Evolutionary conservation across 768 basidiomycete species (phyloP).

Genomic region (Cystofilobasidium macerans): DNA sequence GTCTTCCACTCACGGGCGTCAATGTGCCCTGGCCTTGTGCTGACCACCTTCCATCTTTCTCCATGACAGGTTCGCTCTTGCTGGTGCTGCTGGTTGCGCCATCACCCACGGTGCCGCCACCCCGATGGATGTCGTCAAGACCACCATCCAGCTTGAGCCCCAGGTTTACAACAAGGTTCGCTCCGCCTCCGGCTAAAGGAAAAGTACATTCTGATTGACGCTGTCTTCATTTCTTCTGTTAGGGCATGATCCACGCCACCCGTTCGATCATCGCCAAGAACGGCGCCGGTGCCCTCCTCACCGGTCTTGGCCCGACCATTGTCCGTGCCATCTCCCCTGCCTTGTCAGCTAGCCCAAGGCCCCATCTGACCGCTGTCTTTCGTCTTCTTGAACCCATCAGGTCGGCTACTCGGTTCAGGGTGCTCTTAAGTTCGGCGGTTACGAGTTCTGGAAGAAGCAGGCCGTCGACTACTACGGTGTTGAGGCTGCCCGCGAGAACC

Average conservation of each 20-base stretch:
- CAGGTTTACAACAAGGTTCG: conserved; percentile 36
- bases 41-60: not conserved
- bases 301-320: conserved; percentile 85
- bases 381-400: not conserved
- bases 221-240: not conserved
- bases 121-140: conserved; percentile 39
- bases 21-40: too few species aligned
- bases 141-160: conserved; percentile 36
- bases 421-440: conserved; percentile 94
- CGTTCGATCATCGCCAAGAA: conserved; percentile 63
- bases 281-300: conserved; percentile 78
- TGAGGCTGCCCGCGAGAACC: conserved; percentile 28
- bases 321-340: conserved; percentile 45
- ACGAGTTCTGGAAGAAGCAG: conserved; percentile 87
- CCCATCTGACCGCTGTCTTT: not conserved
- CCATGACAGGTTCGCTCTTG: conserved; percentile 25
- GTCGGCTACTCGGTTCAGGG: conserved; percentile 57
- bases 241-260: conserved; percentile 53
- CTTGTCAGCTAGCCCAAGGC: not conserved
- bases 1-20: too few species aligned
- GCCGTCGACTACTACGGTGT: conserved; percentile 79
- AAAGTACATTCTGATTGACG: conserved; percentile 27
- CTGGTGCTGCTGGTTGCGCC: conserved; percentile 34
- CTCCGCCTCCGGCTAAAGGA: not conserved
- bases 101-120: conserved; percentile 33